Evolutionary conservation across 805 yeast genomes (phyloP), one percentile per base, ranked within the genome.

Genomic region (Cyberlindnera euphorbiiphila): DNA sequence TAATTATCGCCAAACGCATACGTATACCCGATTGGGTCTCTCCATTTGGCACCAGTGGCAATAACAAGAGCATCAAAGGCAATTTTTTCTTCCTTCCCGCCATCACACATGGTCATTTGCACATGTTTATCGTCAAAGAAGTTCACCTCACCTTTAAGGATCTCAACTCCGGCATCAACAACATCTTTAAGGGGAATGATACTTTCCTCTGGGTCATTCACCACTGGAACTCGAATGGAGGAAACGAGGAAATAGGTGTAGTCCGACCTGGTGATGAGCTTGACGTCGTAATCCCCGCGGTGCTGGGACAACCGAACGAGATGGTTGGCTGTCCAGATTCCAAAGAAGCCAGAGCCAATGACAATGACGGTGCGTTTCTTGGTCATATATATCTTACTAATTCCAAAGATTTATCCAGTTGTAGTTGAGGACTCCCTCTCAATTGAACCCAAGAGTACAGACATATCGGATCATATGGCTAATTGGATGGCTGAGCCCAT

Each of bases 1-100:
- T 45, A 39, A 16, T 39, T 38, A 25, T 49, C 43, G 4, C 46
- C 50, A 34, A 50, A 46, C 6, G 16, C 13, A 16, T 36, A 14
- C 1, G 52, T 39, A 4, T 42, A 27, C 11, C 51, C 45, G 11
- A 59, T 45, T 23, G 63, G 62, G 17, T 50, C 54, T 6, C 43
- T 18, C 61, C 64, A 55, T 9, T 37, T 47, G 11, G 54, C 42
- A 13, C 66, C 65, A 3, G 63, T 57, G 12, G 62, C 63, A 11
- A 60, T 22, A 11, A 61, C 49, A 27, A 60, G 36, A 2, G 43
- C 43, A 29, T 57, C 62, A 32, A 46, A 59, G 8, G 39, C 23
- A 4, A 47, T 6, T 4, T 26, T 27, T 15, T n/a, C 5, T 9
- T 12, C 9, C 6, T 39, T 32, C 2, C 41, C 47, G n/a, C 29